Conservation (phyloP, 805 yeast species). For the Zygosaccharomyces bisporus region DNA sequence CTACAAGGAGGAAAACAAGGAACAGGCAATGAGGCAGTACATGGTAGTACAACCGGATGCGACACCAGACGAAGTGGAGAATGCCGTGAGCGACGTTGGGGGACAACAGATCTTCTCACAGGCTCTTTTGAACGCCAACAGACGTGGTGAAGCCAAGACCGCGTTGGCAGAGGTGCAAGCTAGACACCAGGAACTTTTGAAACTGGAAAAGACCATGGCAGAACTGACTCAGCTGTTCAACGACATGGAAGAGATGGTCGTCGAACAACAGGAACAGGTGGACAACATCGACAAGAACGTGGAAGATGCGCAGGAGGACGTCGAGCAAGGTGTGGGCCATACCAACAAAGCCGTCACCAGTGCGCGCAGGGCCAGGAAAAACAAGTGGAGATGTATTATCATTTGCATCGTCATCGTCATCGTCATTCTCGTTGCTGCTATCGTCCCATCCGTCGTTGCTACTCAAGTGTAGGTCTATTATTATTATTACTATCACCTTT, state of each 20-base stretch:
- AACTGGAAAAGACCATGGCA: conserved; percentile 92
- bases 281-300: conserved; percentile 80
- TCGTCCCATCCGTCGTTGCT: conserved; percentile 44
- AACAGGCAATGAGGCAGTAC: conserved; percentile 90
- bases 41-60: conserved; percentile 85
- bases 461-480: conserved; percentile 17
- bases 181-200: conserved; percentile 90
- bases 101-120: conserved; percentile 92
- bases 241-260: conserved; percentile 94
- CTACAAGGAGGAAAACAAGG: conserved; percentile 77
- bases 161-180: conserved; percentile 94
- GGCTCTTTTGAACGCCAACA: conserved; percentile 79
- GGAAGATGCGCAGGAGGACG: conserved; percentile 77
- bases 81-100: conserved; percentile 78
- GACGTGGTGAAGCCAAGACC: conserved; percentile 92
- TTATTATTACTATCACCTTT: not conserved
- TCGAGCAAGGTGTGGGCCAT: conserved; percentile 92
- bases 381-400: conserved; percentile 81
- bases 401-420: conserved; percentile 56
- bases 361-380: conserved; percentile 87
- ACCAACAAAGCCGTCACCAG: conserved; percentile 83
- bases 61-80: conserved; percentile 75
- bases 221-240: conserved; percentile 92
- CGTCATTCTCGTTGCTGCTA: conserved; percentile 65
- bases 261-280: conserved; percentile 88